A percentile compares a stretch with the other conserved stretches of the same genome.
Conservation (phyloP, 495 filamentous ascomycete genomes). For the Neurospora tetrasperma region DNA sequence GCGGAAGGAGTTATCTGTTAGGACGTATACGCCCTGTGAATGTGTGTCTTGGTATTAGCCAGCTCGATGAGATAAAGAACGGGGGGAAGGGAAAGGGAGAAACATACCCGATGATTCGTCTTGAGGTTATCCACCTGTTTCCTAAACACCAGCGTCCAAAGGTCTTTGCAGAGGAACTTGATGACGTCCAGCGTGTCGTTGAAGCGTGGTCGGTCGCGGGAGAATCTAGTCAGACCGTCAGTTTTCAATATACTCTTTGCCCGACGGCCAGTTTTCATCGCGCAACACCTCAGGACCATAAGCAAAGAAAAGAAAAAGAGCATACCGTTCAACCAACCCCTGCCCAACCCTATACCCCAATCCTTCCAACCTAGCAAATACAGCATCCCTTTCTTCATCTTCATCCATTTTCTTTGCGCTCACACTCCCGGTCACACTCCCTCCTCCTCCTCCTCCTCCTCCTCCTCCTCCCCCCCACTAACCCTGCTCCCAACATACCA, state of each 20-base stretch:
- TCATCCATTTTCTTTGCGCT: slow-evolving; percentile 40
- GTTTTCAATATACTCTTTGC: neutral
- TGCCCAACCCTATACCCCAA: slow-evolving; percentile 88
- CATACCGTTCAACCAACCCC: slow-evolving; percentile 83
- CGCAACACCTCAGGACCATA: neutral
- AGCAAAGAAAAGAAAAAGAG: slow-evolving; percentile 3
- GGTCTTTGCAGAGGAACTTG: slow-evolving; percentile 96
- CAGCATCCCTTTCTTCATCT: slow-evolving; percentile 70
- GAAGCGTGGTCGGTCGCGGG: slow-evolving; percentile 76
- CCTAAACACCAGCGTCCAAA: slow-evolving; percentile 87
- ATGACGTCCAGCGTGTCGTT: slow-evolving; percentile 82
- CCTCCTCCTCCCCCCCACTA: neutral
- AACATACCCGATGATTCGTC: slow-evolving; percentile 80
- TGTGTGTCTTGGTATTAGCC: neutral
- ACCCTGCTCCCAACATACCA: neutral
- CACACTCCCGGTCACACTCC: slow-evolving; percentile 1
- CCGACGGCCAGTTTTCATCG: neutral
- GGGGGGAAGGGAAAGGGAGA: neutral
- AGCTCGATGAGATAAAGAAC: neutral
- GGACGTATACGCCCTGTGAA: slow-evolving; percentile 77
- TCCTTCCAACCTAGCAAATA: slow-evolving; percentile 72
- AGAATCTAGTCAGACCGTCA: slow-evolving; percentile 50
- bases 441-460: neutral
- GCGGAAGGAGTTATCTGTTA: slow-evolving; percentile 88
- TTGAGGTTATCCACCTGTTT: slow-evolving; percentile 98